Base-by-base conservation (phyloP, 176 grass and related monocot genomes). In the Phragmites australis region DNA sequence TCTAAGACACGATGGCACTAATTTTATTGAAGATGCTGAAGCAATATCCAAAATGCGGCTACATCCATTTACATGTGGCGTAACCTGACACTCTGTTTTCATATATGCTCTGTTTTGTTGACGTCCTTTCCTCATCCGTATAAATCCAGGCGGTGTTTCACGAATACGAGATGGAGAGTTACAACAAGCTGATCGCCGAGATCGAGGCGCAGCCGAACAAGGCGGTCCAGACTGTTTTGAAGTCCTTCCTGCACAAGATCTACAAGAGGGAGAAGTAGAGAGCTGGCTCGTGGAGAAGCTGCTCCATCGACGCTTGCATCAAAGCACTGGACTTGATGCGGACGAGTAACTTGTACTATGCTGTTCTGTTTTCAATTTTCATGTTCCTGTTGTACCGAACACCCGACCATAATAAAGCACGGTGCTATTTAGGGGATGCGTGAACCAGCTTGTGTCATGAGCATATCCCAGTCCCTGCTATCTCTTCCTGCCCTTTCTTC, bases 221-320 rank as follows among this genome's bases (percentile, higher is more conserved):
- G 54, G 89, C 84, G 10, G 91, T 97, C 67, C 94, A 97, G 69
- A 71, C 79, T 62, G 94, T 97, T 18, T 41, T 94, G 61, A 94
- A 88, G 88, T 97, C 94, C 65, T 94, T 97, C 87, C 77, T 97
- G 64, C 82, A 92, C 55, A 97, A 94, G 77, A 97, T 97, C 72
- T 97, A 97, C 94, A 92, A 90, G 80, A 91, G 94, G 89, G 49
- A 85, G 72, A 97, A 92, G 78, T 97, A 88, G 88, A 88, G 88
- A 66, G 46, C 13, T 23, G 69, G 15, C 58, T 19, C 23, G 25
- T 72, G 63, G 75, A 70, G 41, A 76, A 47, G 74, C 49, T 71
- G 86, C 26, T 72, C 66, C 61, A 72, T 48, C 32, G 6, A 43
- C 53, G 47, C 39, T n/a, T 82, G 53, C 3, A 11, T 63, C 57